These are phyloP conservation scores for Diaporthe ampelina DNA, from an alignment of 2,329 filamentous ascomycete genomes.

Conservation along the genomic window DNA sequence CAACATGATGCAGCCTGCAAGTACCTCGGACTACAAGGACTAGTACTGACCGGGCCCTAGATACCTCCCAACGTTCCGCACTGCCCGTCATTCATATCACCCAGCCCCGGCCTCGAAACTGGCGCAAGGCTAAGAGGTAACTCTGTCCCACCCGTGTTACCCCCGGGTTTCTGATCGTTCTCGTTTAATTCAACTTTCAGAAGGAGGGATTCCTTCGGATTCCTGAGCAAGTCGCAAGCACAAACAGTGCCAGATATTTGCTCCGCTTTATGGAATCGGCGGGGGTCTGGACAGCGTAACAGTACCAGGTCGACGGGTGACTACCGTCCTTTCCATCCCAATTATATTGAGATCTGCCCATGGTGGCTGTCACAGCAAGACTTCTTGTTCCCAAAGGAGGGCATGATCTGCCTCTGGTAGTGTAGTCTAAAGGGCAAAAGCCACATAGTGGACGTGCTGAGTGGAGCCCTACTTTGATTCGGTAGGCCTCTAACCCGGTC, in stretches of 20 bases:
- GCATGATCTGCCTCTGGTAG: conserved; percentile 1
- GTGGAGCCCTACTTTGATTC: conserved; percentile 21
- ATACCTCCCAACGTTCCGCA: conserved; percentile 27
- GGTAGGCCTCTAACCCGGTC: conserved; percentile 1
- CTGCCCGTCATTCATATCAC: conserved; percentile 32
- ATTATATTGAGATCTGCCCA: conserved; percentile 31
- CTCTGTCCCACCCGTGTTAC: conserved; percentile 32
- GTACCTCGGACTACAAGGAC: conserved; percentile 34
- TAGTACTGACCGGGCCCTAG: conserved; percentile 24
- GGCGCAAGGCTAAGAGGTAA: conserved; percentile 31
- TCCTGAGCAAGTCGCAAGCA: background rate
- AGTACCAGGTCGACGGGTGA: conserved; percentile 14
- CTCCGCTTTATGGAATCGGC: background rate
- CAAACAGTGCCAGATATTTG: background rate
- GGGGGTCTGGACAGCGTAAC: conserved; percentile 18
- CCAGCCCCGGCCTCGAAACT: conserved; percentile 30
- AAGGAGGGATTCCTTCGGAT: background rate
- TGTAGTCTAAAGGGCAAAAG: conserved; percentile 5
- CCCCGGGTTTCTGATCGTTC: conserved; percentile 18
- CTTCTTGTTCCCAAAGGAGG: background rate
- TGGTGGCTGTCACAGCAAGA: conserved; percentile 12
- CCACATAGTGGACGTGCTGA: conserved; percentile 13
- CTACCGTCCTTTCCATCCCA: conserved; percentile 20
- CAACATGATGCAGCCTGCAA: conserved; percentile 33
- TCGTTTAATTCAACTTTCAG: conserved; percentile 7